Percentiles rank a stretch among this genome's conserved stretches.
phyloP scores from a whole-genome alignment of 352 stramenopile genomes.

The Lagenidium giganteum region DNA sequence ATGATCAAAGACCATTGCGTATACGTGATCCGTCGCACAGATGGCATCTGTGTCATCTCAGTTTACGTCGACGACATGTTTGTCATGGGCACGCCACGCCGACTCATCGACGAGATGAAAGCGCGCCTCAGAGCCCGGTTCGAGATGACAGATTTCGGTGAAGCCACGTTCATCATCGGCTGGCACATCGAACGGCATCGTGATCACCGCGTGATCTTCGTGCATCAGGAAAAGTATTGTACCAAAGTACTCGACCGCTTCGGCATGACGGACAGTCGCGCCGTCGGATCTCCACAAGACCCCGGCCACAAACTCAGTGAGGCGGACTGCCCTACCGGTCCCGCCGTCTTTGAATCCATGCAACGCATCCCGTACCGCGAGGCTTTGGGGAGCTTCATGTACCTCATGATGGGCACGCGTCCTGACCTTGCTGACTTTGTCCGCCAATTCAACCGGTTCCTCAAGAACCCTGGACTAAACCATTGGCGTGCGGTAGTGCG shows the following conservation, averaged over 20 bases:
- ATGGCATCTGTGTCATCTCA: slow-evolving; percentile 3
- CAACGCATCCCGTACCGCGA: slow-evolving; percentile 6
- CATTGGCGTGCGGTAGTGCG: slow-evolving; percentile 6
- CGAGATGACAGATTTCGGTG: slow-evolving; percentile 7
- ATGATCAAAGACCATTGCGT: slow-evolving; percentile 16
- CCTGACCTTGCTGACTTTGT: slow-evolving; percentile 10
- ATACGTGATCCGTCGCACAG: too few relatives aligned
- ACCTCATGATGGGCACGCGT: slow-evolving; percentile 14
- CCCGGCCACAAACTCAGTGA: not conserved
- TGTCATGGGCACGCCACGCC: not conserved
- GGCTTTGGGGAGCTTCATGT: slow-evolving; percentile 15
- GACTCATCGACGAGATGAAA: slow-evolving; percentile 7
- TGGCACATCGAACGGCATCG: slow-evolving; percentile 6
- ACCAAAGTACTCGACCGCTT: slow-evolving; percentile 9
- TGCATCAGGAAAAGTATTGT: slow-evolving; percentile 14
- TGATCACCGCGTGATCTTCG: slow-evolving; percentile 1
- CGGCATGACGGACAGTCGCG: not conserved
- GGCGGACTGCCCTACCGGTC: not conserved
- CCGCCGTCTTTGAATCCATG: slow-evolving; percentile 1
- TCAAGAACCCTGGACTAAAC: slow-evolving; percentile 1
- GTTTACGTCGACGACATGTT: slow-evolving; percentile 22
- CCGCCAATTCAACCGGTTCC: slow-evolving; percentile 3
- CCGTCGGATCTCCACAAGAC: slow-evolving; percentile 1
- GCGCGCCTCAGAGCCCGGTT: not conserved
- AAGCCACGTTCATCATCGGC: slow-evolving; percentile 5